Evolutionary conservation across 108 stramenopile genomes (phyloP).

Genomic region (Nannochloropsis salina): DNA sequence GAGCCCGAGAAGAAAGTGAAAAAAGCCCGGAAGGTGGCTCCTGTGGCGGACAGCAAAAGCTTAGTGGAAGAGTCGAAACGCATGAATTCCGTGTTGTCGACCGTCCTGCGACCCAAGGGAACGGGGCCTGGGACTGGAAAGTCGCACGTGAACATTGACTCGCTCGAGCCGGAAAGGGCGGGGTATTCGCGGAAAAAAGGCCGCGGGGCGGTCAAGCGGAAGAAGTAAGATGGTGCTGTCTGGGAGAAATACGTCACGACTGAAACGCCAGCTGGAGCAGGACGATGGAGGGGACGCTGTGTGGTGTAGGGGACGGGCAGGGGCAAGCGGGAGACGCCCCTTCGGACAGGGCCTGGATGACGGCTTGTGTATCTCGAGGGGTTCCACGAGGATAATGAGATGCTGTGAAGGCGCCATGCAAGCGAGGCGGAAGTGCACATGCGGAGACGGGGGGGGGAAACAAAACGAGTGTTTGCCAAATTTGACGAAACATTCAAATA

Average conservation of each 20-base stretch:
- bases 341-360: no score
- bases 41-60: neutral
- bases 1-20: conserved; percentile 47
- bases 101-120: neutral
- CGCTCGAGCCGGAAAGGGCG: conserved; percentile 16
- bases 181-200: neutral
- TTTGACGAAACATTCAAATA: no score
- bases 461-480: no score
- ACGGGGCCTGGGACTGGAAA: neutral
- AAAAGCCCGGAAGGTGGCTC: conserved; percentile 33
- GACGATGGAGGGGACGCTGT: neutral
- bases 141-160: neutral
- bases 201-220: neutral
- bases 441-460: no score
- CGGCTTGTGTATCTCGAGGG: no score
- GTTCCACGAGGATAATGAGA: no score
- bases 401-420: no score
- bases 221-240: neutral
- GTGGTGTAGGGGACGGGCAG: no score
- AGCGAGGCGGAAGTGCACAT: no score
- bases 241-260: neutral
- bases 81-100: neutral
- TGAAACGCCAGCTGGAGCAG: neutral
- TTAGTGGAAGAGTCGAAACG: neutral
- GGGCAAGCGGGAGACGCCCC: no score